Evolutionary conservation across 1,284 basidiomycete genomes (phyloP), one percentile per base, ranked within the genome.

Genomic region (Psilocybe mexicana): DNA sequence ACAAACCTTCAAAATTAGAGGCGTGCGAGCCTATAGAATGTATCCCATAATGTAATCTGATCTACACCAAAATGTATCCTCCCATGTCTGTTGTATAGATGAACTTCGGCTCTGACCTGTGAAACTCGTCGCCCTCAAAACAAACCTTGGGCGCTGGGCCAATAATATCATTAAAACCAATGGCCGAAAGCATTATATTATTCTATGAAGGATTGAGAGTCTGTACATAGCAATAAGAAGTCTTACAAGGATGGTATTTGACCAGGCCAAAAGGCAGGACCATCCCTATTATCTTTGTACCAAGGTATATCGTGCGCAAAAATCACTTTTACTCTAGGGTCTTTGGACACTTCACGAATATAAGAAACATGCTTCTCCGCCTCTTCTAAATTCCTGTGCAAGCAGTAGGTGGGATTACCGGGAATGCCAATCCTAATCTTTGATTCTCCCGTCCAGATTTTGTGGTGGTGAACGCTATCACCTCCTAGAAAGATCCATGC

Each of bases 401-500:
- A 72, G 57, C 82, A 85, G 7, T 70, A 69, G 38, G 67, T 60
- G 11, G 54, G 48, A 36, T 64, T 55, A 14, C 60, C 60, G n/a
- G 57, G 56, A 50, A 69, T 56, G 38, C 65, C 63, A 50, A 68
- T 65, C 23, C 76, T 76, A 44, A 85, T 76, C 2, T 72, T 61
- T 25, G 72, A 73, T 60, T 79, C 74, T 6, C 81, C 82, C 1
- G 70, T 76, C 35, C 86, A 60, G 45, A 85, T 68, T 24, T 77
- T 71, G 74, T 76, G 76, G 66, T 85, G 78, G 65, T 85, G 84
- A 5, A 77, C 81, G 52, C 77, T 79, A 65, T 86, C 85, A 3
- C 45, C 82, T 2, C 74, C 83, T 26, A 86, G 74, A 60, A 79
- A 82, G 12, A 85, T 69, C 85, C 84, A 86, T 2, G 72, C 76